Evolutionary conservation across 257 asterid genomes (phyloP), one percentile per base, ranked within the genome.

Genomic region (Jaltomata sinuosa): DNA sequence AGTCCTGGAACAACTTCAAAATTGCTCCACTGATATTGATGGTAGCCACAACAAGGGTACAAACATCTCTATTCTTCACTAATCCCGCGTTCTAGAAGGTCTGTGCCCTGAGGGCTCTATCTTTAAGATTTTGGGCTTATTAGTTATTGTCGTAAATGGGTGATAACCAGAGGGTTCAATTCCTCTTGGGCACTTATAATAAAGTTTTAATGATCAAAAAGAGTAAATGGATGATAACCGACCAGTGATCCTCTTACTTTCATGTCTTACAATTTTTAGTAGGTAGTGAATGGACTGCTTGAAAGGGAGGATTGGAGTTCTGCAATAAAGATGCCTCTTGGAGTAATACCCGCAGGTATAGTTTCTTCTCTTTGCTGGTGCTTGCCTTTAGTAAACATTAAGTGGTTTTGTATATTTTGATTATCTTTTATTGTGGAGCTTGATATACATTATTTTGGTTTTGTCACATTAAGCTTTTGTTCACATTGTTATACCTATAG

Each of bases 261-360:
- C 88, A 82, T 84, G 82, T 78, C 31, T 85, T 87, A 83, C 36
- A 81, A 84, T 74, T 88, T 89, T 87, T 92, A 91, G 92, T 93
- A 96, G 99, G 98, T 94, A 79, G 88, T 96, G 64, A 96, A 94
- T 87, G 99, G 99, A 88, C 91, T 96, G 91, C 99, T 96, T 34
- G 85, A 85, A 79, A 91, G 99, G 94, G 91, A 91, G 90, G 99
- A 96, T 69, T 96, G 99, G 99, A 83, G 84, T 1, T 86, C 86
- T 40, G 98, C 98, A 64, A 93, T 94, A 79, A 90, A 27, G 90
- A 94, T 85, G 83, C 97, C 99, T 85, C 93, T 97, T 71, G 99
- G 98, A 79, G 91, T 89, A 83, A 93, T 97, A 68, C 99, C 99
- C 81, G 99, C 98, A 90, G 98, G 99, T 97, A 69, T 49, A 84